Evolutionary conservation across 345 rosid species (phyloP), one percentile per base, ranked within the genome.

Genomic region (Pugionium dolabratum): DNA sequence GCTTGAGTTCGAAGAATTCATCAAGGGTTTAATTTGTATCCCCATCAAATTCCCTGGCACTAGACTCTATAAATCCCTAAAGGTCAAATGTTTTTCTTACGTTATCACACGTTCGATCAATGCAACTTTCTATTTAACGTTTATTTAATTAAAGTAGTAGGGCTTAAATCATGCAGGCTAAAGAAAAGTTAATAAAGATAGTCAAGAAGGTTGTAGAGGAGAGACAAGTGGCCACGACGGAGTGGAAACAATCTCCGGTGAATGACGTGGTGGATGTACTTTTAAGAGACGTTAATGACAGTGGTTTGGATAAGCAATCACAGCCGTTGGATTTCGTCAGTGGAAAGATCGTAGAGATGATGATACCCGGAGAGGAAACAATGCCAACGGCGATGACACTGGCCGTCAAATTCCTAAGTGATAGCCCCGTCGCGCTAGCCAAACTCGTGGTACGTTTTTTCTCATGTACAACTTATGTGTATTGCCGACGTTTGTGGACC

Each of bases 311-410:
- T 64, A 83, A 71, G 69, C 84, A 84, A 75, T 72, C 86, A 33
- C 80, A 79, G 44, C 75, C 94, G 72, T 81, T 79, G 51, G 97
- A 93, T 84, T 83, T 81, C 78, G 77, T 93, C 42, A 78, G 83
- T 10, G 83, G 87, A 3, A 86, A 83, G 66, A 82, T 94, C 54
- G 73, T 94, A 9, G 99, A 94, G 83, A 86, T 94, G 99, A 88
- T 94, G 88, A 84, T 94, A 72, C 99, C 99, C 0, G 99, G 99
- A 43, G 96, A 88, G 70, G 99, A 94, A 74, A 90, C 96, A 1
- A 82, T 90, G 54, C 97, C 97, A 9, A 86, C 70, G 74, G 91
- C 97, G 67, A 86, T 94, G 86, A 88, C 97, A 1, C 68, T 88
- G 1, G 99, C 96, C 28, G 87, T 94, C 65, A 90, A 90, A 74